phyloP scores from a whole-genome alignment of 768 basidiomycete genomes.

The Paxillus involutus region DNA sequence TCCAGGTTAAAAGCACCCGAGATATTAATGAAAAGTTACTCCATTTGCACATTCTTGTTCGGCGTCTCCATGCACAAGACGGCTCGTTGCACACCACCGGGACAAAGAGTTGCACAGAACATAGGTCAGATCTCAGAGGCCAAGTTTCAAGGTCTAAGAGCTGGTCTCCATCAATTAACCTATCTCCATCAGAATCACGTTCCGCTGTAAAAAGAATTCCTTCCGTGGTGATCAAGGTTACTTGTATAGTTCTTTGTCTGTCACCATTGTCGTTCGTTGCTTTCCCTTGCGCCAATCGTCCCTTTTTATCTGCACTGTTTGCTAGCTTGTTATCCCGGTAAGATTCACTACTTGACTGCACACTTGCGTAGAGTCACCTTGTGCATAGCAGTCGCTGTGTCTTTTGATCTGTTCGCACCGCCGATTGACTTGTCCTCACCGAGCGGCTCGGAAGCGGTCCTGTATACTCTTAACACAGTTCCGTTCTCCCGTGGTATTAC shows the following conservation, averaged over 20 bases:
- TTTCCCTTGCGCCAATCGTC: constrained; percentile 11
- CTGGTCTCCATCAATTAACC: neutral
- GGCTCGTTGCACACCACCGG: neutral
- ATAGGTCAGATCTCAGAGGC: neutral
- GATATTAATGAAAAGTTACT: constrained; percentile 6
- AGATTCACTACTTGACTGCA: constrained; percentile 13
- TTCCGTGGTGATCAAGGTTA: neutral
- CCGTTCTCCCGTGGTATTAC: neutral
- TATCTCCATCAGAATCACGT: neutral
- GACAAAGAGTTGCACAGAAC: neutral
- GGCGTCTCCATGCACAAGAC: neutral
- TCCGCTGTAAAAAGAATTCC: neutral
- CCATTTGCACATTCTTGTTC: constrained; percentile 8
- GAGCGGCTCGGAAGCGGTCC: neutral
- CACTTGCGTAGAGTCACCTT: constrained; percentile 4
- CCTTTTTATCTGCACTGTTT: neutral
- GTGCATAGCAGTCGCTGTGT: constrained; percentile 9
- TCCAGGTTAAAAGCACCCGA: neutral
- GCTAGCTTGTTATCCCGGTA: constrained; percentile 1
- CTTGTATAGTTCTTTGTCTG: constrained; percentile 15
- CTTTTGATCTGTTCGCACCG: constrained; percentile 8
- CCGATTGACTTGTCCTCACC: constrained; percentile 1
- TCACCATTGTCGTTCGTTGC: constrained; percentile 7
- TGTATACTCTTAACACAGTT: neutral
- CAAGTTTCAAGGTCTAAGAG: neutral